phyloP scores from a whole-genome alignment of 129 eudicot genomes.

The Artemisia annua region DNA sequence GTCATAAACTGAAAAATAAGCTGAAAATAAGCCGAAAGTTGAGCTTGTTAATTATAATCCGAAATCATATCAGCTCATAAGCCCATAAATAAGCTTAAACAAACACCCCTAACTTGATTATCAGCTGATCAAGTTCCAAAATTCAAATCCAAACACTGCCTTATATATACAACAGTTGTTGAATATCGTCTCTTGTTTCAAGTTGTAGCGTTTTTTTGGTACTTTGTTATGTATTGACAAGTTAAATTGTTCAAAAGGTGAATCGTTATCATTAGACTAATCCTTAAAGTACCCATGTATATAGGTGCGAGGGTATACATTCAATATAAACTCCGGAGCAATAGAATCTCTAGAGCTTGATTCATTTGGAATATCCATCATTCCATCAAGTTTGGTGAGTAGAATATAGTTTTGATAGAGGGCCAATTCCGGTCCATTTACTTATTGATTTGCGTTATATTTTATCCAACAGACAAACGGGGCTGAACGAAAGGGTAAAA shows the following conservation, averaged over 20 bases:
- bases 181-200: not conserved
- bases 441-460: not conserved
- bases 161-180: not conserved
- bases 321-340: slow-evolving; percentile 67
- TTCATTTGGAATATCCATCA: slow-evolving; percentile 78
- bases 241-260: too few species aligned
- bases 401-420: not conserved
- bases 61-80: too few species aligned
- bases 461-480: not conserved
- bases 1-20: too few species aligned
- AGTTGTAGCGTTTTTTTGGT: not conserved
- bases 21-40: too few species aligned
- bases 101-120: too few species aligned
- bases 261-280: not conserved
- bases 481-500: not conserved
- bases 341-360: slow-evolving; percentile 84
- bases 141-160: too few species aligned
- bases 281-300: slow-evolving; percentile 14
- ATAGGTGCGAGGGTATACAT: slow-evolving; percentile 83
- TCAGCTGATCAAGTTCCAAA: too few species aligned
- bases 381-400: slow-evolving; percentile 88
- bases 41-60: too few species aligned
- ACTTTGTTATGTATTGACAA: not conserved
- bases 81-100: too few species aligned
- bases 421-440: not conserved